phyloP scores from a whole-genome alignment of 768 basidiomycete species.

The Trametes punicea region DNA sequence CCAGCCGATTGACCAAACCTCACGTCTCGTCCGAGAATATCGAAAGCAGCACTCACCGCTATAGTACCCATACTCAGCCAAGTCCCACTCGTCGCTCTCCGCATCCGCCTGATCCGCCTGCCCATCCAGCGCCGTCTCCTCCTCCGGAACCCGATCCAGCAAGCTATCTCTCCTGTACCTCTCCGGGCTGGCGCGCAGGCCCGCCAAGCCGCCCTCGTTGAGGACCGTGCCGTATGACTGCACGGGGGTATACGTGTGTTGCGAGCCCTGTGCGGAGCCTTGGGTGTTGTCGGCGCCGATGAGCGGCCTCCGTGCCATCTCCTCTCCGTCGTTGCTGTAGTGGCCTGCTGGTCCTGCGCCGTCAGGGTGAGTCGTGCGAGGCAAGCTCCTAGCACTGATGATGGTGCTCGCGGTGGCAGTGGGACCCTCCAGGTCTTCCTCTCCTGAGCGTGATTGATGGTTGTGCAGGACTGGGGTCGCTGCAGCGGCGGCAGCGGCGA shows the following conservation, averaged over 20 bases:
- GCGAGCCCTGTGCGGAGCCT: background rate
- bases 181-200: slow-evolving; percentile 26
- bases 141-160: slow-evolving; percentile 30
- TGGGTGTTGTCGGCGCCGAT: background rate
- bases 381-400: background rate
- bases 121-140: slow-evolving; percentile 22
- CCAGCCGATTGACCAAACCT: no score
- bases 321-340: background rate
- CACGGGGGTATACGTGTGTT: background rate
- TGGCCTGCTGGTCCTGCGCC: background rate
- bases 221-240: slow-evolving; percentile 13
- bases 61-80: slow-evolving; percentile 50
- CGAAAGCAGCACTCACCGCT: slow-evolving; percentile 35
- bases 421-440: background rate
- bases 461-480: slow-evolving; percentile 7
- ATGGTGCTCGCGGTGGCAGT: background rate
- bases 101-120: slow-evolving; percentile 37
- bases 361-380: background rate
- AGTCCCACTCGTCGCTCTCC: slow-evolving; percentile 41
- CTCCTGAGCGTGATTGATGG: background rate
- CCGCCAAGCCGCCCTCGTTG: slow-evolving; percentile 10
- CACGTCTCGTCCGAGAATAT: background rate
- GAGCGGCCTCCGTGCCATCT: slow-evolving; percentile 21
- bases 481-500: slow-evolving; percentile 13
- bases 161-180: slow-evolving; percentile 24